A percentile compares a stretch with the other conserved stretches of the same genome.
phyloP scores from a whole-genome alignment of 768 basidiomycete species.

The Trametes cinnabarina region DNA sequence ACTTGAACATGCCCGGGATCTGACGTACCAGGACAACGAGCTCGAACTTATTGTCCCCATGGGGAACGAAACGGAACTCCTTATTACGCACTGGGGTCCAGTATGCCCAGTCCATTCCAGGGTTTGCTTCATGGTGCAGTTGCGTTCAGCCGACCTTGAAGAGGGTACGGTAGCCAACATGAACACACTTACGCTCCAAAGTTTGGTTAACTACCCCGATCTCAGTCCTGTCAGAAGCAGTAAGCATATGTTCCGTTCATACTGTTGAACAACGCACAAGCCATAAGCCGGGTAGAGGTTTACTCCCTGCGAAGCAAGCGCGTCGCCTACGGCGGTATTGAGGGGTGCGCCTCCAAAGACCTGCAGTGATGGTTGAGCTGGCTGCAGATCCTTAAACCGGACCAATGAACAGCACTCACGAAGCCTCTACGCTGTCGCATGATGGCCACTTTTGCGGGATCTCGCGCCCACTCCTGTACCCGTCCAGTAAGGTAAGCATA shows the following conservation, averaged over 20 bases:
- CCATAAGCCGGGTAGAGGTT: conserved; percentile 36
- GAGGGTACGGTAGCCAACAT: no score
- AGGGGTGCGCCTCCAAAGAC: conserved; percentile 40
- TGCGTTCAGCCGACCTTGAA: conserved; percentile 4
- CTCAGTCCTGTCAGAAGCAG: conserved; percentile 8
- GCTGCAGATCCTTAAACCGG: not conserved
- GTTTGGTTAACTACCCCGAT: not conserved
- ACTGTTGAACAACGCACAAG: conserved; percentile 25
- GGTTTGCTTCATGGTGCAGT: conserved; percentile 1
- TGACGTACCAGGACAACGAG: conserved; percentile 3
- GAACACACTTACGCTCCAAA: not conserved
- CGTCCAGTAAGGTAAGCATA: not conserved
- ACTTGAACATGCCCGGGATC: no score
- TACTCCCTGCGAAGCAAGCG: conserved; percentile 34
- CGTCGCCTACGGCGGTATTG: conserved; percentile 34
- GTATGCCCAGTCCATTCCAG: conserved; percentile 10
- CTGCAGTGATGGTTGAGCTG: conserved; percentile 20
- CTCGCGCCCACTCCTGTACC: conserved; percentile 17
- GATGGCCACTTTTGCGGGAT: conserved; percentile 17
- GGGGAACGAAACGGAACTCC: not conserved
- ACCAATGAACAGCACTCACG: not conserved
- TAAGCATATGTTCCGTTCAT: not conserved
- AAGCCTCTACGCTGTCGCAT: conserved; percentile 12
- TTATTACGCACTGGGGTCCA: not conserved
- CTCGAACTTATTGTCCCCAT: conserved; percentile 2